Conservation (phyloP, 495 filamentous ascomycete species). For the Wilcoxina mikolae region DNA sequence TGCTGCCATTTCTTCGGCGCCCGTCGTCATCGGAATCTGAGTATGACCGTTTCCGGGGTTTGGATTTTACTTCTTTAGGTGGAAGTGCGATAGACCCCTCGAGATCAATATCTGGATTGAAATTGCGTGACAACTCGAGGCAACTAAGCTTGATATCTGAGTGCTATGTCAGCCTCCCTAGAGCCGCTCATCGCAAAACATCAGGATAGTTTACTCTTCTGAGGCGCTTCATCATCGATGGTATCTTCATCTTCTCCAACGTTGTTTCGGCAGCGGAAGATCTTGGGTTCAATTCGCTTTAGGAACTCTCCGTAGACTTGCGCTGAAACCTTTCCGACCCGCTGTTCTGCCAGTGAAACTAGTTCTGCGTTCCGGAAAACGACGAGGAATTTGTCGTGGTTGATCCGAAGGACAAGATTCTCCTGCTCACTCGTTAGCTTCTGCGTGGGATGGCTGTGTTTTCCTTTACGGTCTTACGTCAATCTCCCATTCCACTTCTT, state of each 20-base stretch:
- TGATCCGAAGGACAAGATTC: constrained; percentile 58
- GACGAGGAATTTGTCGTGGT: constrained; percentile 71
- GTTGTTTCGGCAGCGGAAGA: constrained; percentile 49
- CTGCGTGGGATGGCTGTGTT: not conserved
- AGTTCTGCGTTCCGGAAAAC: constrained; percentile 66
- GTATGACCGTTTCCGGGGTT: constrained; percentile 30
- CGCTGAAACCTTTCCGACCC: constrained; percentile 48
- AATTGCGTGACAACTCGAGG: constrained; percentile 26
- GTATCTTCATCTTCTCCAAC: constrained; percentile 41
- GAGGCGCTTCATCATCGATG: constrained; percentile 29
- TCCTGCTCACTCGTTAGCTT: constrained; percentile 16
- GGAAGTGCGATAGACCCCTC: constrained; percentile 25
- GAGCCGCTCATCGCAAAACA: not conserved
- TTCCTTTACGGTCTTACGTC: constrained; percentile 26
- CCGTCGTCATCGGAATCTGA: constrained; percentile 31
- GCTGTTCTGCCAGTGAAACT: constrained; percentile 43
- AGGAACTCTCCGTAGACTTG: constrained; percentile 64
- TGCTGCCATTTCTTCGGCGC: constrained; percentile 4
- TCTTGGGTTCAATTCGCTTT: constrained; percentile 49
- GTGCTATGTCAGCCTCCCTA: not conserved
- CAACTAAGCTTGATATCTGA: constrained; percentile 27
- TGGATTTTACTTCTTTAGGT: constrained; percentile 29
- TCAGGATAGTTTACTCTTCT: constrained; percentile 14
- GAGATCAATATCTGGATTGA: constrained; percentile 26
- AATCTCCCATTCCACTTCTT: constrained; percentile 29